Percentiles rank a stretch among this genome's conserved stretches.
Conservation (phyloP, 768 basidiomycete species). For the Clitopilus hobsonii region DNA sequence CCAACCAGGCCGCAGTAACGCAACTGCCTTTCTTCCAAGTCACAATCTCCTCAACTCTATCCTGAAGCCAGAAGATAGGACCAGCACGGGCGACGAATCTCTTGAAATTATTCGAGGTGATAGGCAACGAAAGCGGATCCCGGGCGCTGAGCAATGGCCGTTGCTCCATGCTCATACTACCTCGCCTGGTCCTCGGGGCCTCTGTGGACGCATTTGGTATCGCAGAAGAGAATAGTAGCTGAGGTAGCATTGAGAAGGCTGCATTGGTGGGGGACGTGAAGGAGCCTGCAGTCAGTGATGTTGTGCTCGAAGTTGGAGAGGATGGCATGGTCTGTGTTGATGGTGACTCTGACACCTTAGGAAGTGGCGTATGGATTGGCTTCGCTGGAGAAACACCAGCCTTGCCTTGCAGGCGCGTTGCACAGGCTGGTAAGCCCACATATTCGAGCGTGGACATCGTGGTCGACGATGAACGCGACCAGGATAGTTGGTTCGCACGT, state of each 20-base stretch:
- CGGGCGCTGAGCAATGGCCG: conserved; percentile 47
- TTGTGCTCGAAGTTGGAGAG: conserved; percentile 15
- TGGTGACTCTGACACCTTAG: conserved; percentile 30
- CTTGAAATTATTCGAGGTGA: conserved; percentile 75
- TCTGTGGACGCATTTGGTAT: conserved; percentile 14
- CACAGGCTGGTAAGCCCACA: conserved; percentile 36
- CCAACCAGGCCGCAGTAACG: conserved; percentile 71
- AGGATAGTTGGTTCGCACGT: neutral
- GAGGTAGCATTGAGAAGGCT: conserved; percentile 27
- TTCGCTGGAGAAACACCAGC: conserved; percentile 20
- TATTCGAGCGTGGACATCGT: conserved; percentile 48
- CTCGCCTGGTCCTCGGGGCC: conserved; percentile 1
- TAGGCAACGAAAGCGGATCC: conserved; percentile 73
- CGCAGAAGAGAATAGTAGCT: conserved; percentile 29
- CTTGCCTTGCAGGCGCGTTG: conserved; percentile 30
- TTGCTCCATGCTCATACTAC: conserved; percentile 10
- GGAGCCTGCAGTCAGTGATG: conserved; percentile 10
- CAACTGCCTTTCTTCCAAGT: conserved; percentile 79
- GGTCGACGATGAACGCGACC: neutral
- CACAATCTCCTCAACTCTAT: conserved; percentile 79
- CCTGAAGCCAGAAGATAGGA: conserved; percentile 87
- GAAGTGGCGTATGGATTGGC: conserved; percentile 38
- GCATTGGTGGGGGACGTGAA: conserved; percentile 22
- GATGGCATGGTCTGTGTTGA: conserved; percentile 21
- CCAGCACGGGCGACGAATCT: conserved; percentile 74